A percentile compares a stretch with the other conserved stretches of the same genome.
These are phyloP conservation scores for Irpex sp. DNA, from an alignment of 1,284 basidiomycete genomes.

Conservation along the genomic window DNA sequence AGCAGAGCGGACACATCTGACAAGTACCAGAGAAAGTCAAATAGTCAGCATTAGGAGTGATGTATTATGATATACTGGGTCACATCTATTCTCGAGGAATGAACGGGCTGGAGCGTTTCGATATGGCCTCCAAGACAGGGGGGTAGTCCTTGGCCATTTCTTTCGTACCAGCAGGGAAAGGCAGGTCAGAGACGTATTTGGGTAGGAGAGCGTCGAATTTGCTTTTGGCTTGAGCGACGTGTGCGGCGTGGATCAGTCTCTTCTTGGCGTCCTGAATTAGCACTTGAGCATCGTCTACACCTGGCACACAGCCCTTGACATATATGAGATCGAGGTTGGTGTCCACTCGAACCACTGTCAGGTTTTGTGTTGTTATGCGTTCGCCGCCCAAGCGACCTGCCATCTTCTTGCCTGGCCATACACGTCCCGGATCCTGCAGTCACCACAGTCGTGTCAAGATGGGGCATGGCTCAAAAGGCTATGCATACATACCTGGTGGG, in stretches of 20 bases:
- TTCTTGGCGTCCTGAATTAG: constrained; percentile 84
- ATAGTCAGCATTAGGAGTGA: neutral
- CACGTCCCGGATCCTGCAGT: constrained; percentile 83
- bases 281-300: constrained; percentile 71
- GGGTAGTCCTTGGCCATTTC: constrained; percentile 71
- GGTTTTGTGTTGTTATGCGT: constrained; percentile 85
- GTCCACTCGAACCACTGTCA: constrained; percentile 88
- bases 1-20: neutral
- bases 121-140: constrained; percentile 62
- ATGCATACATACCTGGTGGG: constrained; percentile 74
- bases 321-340: constrained; percentile 83
- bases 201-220: constrained; percentile 80
- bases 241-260: constrained; percentile 63
- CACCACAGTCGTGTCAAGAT: constrained; percentile 2
- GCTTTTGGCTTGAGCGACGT: constrained; percentile 70
- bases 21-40: constrained; percentile 4
- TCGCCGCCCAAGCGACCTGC: constrained; percentile 89
- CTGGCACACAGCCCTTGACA: constrained; percentile 74
- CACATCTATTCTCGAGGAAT: constrained; percentile 61
- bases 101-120: constrained; percentile 70
- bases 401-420: constrained; percentile 99
- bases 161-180: constrained; percentile 89
- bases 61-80: constrained; percentile 8
- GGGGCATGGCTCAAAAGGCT: neutral
- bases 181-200: constrained; percentile 78